Percentiles rank a stretch among this genome's conserved stretches.
Conservation (phyloP, 805 yeast species). For the Ogataea neopini region DNA sequence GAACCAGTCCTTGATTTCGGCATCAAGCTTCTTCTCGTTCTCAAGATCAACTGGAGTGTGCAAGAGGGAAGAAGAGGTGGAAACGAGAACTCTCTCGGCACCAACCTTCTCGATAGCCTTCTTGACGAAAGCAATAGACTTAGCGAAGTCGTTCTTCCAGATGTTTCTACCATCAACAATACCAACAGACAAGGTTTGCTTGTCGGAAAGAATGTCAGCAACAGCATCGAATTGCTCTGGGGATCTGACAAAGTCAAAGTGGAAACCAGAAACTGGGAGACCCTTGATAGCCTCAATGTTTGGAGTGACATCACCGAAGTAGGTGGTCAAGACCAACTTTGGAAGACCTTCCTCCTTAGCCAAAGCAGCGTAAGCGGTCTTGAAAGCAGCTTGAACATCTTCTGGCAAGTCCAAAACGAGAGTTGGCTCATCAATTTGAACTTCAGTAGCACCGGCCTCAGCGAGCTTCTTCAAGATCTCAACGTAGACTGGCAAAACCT, state of each 20-base stretch:
- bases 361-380: conserved; percentile 80
- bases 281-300: conserved; percentile 86
- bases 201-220: conserved; percentile 58
- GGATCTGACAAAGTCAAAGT: conserved; percentile 93
- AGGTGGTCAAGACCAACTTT: conserved; percentile 80
- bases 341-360: conserved; percentile 70
- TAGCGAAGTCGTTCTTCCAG: conserved; percentile 95
- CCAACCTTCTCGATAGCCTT: conserved; percentile 86
- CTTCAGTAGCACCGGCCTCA: conserved; percentile 92
- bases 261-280: conserved; percentile 93
- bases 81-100: conserved; percentile 82
- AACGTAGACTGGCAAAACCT: conserved; percentile 90
- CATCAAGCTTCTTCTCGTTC: conserved; percentile 87
- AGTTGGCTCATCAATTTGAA: conserved; percentile 97
- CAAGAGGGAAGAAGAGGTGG: conserved; percentile 94
- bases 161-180: conserved; percentile 98
- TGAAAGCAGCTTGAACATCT: conserved; percentile 80
- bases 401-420: conserved; percentile 91
- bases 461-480: conserved; percentile 84
- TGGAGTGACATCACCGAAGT: conserved; percentile 98
- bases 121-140: conserved; percentile 79
- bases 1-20: conserved; percentile 95
- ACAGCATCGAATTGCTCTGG: conserved; percentile 95
- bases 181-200: conserved; percentile 92
- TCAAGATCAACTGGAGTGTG: conserved; percentile 98